Percentiles rank a stretch among this genome's conserved stretches.
phyloP scores from a whole-genome alignment of 345 rosid species.

The Erodium maritimum region DNA sequence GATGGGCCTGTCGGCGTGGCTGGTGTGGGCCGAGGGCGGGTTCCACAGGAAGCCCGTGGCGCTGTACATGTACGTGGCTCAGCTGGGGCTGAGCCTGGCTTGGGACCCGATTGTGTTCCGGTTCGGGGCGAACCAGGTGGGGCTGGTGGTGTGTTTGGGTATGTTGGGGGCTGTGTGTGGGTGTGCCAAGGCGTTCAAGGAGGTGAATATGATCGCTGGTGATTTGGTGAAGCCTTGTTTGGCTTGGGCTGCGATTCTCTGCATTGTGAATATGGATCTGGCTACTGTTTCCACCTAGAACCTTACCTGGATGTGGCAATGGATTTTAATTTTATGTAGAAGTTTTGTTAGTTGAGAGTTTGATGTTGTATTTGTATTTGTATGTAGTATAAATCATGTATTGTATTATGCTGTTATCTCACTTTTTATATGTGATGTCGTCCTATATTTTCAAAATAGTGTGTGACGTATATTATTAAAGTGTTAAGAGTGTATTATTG shows the following conservation, averaged over 20 bases:
- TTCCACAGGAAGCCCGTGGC: slow-evolving; percentile 52
- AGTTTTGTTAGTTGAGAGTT: not conserved
- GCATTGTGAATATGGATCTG: slow-evolving; percentile 52
- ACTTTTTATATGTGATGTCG: no score
- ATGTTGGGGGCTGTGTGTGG: slow-evolving; percentile 38
- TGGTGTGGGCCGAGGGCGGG: slow-evolving; percentile 86
- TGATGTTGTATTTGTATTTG: not conserved
- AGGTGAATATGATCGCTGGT: slow-evolving; percentile 54
- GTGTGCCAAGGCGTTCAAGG: slow-evolving; percentile 40
- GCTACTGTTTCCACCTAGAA: not conserved
- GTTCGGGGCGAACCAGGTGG: slow-evolving; percentile 33
- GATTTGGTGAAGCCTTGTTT: slow-evolving; percentile 64
- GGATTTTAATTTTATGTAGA: not conserved
- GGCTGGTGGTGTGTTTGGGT: slow-evolving; percentile 33
- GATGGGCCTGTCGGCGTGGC: slow-evolving; percentile 80
- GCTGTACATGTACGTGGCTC: slow-evolving; percentile 43
- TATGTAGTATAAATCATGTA: not conserved
- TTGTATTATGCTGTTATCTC: no score
- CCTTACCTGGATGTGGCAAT: not conserved
- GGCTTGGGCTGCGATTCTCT: slow-evolving; percentile 59
- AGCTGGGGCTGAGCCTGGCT: slow-evolving; percentile 33
- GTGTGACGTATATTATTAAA: no score
- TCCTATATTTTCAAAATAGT: no score
- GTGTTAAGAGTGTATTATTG: no score
- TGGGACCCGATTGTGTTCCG: slow-evolving; percentile 49